Conservation (phyloP, 2,329 filamentous ascomycete species). For the Orbilia ellipsospora region DNA sequence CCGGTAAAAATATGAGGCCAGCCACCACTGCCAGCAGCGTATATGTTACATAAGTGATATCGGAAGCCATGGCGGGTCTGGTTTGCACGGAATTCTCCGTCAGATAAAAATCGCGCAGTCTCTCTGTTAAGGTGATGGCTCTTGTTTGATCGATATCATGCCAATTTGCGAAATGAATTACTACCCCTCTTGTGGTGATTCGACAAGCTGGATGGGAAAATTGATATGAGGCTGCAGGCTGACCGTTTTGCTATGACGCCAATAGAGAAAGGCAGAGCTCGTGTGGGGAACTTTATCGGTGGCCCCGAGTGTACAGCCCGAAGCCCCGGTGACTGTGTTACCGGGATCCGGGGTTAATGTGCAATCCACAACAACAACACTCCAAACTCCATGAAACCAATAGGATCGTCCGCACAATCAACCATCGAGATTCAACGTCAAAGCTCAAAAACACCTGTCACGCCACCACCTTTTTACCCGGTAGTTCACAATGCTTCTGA, state of each 20-base stretch:
- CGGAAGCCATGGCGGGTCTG: conserved; percentile 44
- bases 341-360: conserved; percentile 37
- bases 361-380: conserved; percentile 37
- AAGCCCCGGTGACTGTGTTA: conserved; percentile 2
- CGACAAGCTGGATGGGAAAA: conserved; percentile 4
- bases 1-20: conserved; percentile 73
- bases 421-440: background rate
- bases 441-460: background rate
- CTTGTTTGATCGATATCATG: conserved; percentile 1
- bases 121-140: background rate
- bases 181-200: background rate
- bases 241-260: conserved; percentile 29
- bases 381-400: conserved; percentile 17
- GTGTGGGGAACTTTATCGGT: conserved; percentile 23
- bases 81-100: conserved; percentile 14
- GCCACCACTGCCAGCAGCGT: conserved; percentile 77
- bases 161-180: background rate
- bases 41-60: conserved; percentile 63
- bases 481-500: too few species aligned
- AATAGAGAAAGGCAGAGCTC: conserved; percentile 1
- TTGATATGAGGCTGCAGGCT: background rate
- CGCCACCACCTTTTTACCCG: conserved; percentile 6
- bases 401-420: background rate
- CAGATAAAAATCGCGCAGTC: background rate
- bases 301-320: conserved; percentile 2